phyloP scores from a whole-genome alignment of 78 protist species.

The Acrasis kona region DNA sequence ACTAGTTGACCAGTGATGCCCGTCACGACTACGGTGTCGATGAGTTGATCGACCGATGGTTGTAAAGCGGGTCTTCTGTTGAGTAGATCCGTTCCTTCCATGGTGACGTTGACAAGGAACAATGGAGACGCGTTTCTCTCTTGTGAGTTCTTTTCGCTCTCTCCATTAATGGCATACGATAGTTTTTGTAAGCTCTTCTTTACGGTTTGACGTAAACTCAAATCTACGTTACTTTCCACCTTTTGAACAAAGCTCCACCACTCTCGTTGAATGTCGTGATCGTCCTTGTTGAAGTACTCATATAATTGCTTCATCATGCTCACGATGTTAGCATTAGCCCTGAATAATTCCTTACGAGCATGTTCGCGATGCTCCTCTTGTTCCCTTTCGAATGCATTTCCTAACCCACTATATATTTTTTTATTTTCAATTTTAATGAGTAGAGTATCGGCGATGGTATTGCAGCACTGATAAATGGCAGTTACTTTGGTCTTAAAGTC shows the following conservation, averaged over 20 bases:
- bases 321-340: conserved; percentile 4
- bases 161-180: neutral
- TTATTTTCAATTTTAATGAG: conserved; percentile 32
- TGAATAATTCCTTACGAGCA: conserved; percentile 4
- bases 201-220: conserved; percentile 37
- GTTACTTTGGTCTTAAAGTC: conserved; percentile 19
- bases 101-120: too few species aligned
- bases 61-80: too few species aligned
- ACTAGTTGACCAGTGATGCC: too few species aligned
- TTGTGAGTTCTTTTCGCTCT: neutral
- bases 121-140: too few species aligned
- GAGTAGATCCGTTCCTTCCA: too few species aligned
- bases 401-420: conserved; percentile 42
- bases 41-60: too few species aligned
- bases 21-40: too few species aligned
- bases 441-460: conserved; percentile 7
- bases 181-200: conserved; percentile 24
- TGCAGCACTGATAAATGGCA: conserved; percentile 1
- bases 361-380: conserved; percentile 31
- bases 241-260: conserved; percentile 37
- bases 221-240: conserved; percentile 47
- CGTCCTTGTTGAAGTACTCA: conserved; percentile 27
- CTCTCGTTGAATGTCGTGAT: conserved; percentile 26
- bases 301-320: neutral
- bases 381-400: conserved; percentile 22